These are phyloP conservation scores for Arabidopsis lyrata DNA, from an alignment of 441 rosid species.

Conservation along the genomic window DNA sequence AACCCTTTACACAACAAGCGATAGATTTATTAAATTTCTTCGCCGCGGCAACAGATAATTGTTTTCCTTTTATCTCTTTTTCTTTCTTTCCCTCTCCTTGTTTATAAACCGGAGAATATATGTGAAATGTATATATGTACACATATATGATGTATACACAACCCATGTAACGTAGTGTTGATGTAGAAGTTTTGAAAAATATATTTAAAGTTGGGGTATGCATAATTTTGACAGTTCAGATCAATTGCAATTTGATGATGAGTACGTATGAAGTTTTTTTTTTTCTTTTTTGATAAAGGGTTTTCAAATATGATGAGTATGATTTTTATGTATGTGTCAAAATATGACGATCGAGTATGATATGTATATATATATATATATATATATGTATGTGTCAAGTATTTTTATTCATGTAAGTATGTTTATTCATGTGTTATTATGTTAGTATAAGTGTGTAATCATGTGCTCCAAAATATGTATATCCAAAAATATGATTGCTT, in stretches of 20 bases:
- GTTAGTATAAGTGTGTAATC: background rate
- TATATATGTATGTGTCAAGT: too few relatives aligned
- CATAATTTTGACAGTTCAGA: constrained; percentile 15
- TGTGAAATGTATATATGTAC: constrained; percentile 4
- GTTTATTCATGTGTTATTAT: background rate
- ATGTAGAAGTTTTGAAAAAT: background rate
- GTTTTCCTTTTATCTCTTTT: background rate
- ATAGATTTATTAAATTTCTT: background rate
- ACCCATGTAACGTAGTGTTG: constrained; percentile 2
- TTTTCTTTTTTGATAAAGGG: too few relatives aligned
- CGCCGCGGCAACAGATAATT: constrained; percentile 18
- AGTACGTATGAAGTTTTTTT: too few relatives aligned
- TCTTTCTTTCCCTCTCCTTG: background rate
- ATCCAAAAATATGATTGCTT: constrained; percentile 5
- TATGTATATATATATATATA: too few relatives aligned
- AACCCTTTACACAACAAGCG: constrained; percentile 76
- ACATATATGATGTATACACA: background rate
- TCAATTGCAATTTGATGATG: background rate
- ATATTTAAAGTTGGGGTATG: background rate
- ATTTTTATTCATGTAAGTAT: too few relatives aligned
- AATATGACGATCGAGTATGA: too few relatives aligned
- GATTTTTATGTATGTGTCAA: too few relatives aligned
- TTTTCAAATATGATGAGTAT: too few relatives aligned
- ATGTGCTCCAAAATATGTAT: background rate
- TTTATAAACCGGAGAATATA: background rate